Evolutionary conservation across 163 green algal species (phyloP), one percentile per base, ranked within the genome.

Genomic region (Coccomyxa subellipsoidea): DNA sequence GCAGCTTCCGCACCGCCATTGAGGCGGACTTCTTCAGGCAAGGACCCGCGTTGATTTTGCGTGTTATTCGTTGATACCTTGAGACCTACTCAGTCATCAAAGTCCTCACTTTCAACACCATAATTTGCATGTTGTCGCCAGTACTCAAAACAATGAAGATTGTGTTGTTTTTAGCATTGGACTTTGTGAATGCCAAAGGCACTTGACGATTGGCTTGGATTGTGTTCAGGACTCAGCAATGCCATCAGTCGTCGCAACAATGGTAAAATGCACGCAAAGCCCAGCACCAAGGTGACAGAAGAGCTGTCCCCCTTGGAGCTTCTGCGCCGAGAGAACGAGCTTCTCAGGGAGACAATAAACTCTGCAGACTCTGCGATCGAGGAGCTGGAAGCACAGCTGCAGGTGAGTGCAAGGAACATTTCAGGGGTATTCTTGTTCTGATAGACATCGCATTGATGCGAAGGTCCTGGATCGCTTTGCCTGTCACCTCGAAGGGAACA

Each of bases 311-410:
- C 89, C 7, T 54, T 93, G 40, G 89, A 93, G 77, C 53, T 87
- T 25, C 54, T 92, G 37, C 79, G 80, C 36, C 66, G 82, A 36
- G 89, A 93, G 88, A 93, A 93, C 83, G 89, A 91, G 80, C 76
- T 89, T 18, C 85, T 93, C 53, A 87, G 88, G 66, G 38, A 81
- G 23, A 87, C 88, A 34, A 89, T 93, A 29, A 54, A 82, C 23
- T 69, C 83, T 1, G 79, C 85, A 31, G 87, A 90, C 47, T 69
- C 25, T 0, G 76, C 75, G 73, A 81, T 85, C n/a, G 79, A 79
- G 38, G 69, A 85, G 38, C 66, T 81, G 25, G 66, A 84, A 76
- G 35, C 76, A 35, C 47, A 59, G 38, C 70, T 75, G 36, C 69
- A 54, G 10, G 25, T 38, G 12, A 25, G 27, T 38, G n/a, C 77